Evolutionary conservation across 2,329 filamentous ascomycete genomes (phyloP), one percentile per base, ranked within the genome.

Genomic region (Teratosphaeria gauchensis): DNA sequence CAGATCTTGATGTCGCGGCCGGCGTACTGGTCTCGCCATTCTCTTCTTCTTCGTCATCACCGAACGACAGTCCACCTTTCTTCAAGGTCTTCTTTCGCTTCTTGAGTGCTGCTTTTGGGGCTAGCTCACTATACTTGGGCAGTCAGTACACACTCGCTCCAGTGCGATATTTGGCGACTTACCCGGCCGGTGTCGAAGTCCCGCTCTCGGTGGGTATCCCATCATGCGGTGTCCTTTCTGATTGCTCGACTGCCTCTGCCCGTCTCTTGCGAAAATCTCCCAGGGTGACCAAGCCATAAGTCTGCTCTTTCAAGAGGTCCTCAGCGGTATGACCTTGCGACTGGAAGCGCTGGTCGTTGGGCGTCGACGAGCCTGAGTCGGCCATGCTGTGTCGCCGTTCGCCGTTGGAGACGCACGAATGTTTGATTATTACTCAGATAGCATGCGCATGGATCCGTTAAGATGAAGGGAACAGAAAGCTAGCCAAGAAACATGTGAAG

Each of bases 201-300:
- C 81, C 78, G 56, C 87, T 69, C 86, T 84, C 12, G 84, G 86
- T 53, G 21, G 63, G 58, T 51, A 60, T 65, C 42, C 56, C 61
- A 56, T 66, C 65, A 68, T 94, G 90, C 68, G 88, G 84, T 70
- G 94, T 90, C 70, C 31, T 38, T 21, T 51, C 56, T 42, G 94
- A 92, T 71, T 90, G 86, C 73, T 96, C 92, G 54, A 96, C 79
- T n/a, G 92, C 90, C 74, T 96, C 90, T 66, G 91, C 92, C 74
- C 92, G 90, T 60, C 94, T 86, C 77, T 99, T 97, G 74, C 92
- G 90, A 74, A 95, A 97, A 72, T 97, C 94, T 64, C 89, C 90
- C 51, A 96, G 85, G 59, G 89, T 84, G 56, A 97, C 92, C 2
- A 99, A 85, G 48, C 94, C 94, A 64, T 96, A 91, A 0, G 90